A percentile compares a stretch with the other conserved stretches of the same genome.
Evolutionary conservation across 2,329 filamentous ascomycete species (phyloP).

Genomic region (Aspergillus sp.): DNA sequence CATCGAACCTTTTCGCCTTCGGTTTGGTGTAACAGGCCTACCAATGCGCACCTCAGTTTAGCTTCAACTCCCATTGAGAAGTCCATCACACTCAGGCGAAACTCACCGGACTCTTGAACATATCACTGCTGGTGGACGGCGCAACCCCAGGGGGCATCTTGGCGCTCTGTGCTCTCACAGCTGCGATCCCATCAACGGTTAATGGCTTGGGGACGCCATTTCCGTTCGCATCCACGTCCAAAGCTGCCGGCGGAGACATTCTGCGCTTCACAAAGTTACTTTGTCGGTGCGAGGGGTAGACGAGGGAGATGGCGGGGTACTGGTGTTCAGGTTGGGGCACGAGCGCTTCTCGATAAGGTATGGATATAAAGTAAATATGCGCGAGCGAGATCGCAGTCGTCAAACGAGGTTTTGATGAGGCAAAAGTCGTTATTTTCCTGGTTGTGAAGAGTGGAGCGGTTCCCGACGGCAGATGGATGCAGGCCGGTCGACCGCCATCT

Average conservation of each 20-base stretch:
- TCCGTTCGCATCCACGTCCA: constrained; percentile 16
- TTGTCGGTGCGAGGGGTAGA: background rate
- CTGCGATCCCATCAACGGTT: constrained; percentile 66
- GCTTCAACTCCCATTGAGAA: background rate
- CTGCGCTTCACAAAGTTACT: background rate
- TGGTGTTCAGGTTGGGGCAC: background rate
- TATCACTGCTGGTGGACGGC: constrained; percentile 73
- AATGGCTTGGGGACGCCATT: constrained; percentile 42
- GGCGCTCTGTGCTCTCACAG: constrained; percentile 66
- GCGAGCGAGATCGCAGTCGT: background rate
- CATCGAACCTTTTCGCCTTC: constrained; percentile 78
- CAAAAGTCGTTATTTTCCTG: constrained; percentile 10
- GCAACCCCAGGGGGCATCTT: constrained; percentile 74
- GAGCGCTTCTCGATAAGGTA: background rate
- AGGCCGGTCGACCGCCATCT: constrained; percentile 9
- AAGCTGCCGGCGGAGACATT: constrained; percentile 31
- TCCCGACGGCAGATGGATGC: constrained; percentile 14
- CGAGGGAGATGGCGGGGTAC: background rate
- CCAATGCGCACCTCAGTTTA: constrained; percentile 8
- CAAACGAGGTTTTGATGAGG: background rate
- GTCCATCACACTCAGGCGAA: background rate
- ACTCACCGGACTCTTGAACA: constrained; percentile 75
- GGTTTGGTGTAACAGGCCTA: constrained; percentile 60
- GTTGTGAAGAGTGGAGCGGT: constrained; percentile 16
- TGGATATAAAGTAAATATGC: background rate